Evolutionary conservation across 2,329 filamentous ascomycete species (phyloP), one percentile per base, ranked within the genome.

Genomic region (Waltergamsia citrina): DNA sequence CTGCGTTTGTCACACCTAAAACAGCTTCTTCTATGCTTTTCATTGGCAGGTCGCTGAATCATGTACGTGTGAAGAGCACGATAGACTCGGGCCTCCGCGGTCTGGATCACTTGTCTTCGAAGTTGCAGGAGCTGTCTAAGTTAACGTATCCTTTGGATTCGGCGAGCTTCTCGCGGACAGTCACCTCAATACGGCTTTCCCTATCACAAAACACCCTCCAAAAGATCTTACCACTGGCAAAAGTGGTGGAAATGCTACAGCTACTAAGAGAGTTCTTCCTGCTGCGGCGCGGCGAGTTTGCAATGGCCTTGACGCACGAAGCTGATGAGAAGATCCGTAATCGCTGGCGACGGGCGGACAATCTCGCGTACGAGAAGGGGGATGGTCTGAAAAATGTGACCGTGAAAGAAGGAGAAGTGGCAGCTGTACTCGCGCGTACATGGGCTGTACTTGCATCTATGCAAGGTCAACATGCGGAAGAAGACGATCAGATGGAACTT

Each of bases 241-340:
- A 76, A 46, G 86, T 94, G 4, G 63, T 85, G 6, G 81, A 92
- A 42, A 76, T 84, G 32, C 63, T 96, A 11, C 74, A 77, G 19
- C 66, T 95, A 7, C 67, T 95, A 2, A 74, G 88, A 31, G 80
- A 92, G 37, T 95, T 94, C 57, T 85, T 95, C 44, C 69, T 98
- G 3, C 69, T 98, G 1, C 81, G 83, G 1, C 74, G 85, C 22
- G 90, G 90, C 34, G 92, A 96, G 53, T 98, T 98, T 53, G 86
- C 88, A 15, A 78, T 92, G 58, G 81, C 83, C 1, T 60, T 98
- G 18, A 85, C 93, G 2, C 74, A 81, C 23, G 85, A 95, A 59
- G 86, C 90, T 1, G 86, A 95, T 44, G 75, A 81, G 35, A 81
- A 78, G 44, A 71, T 92, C 17, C 71, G 76, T n/a, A 78, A 74